Evolutionary conservation across 2,329 filamentous ascomycete genomes (phyloP).

Genomic region (Cordyceps cicadae): DNA sequence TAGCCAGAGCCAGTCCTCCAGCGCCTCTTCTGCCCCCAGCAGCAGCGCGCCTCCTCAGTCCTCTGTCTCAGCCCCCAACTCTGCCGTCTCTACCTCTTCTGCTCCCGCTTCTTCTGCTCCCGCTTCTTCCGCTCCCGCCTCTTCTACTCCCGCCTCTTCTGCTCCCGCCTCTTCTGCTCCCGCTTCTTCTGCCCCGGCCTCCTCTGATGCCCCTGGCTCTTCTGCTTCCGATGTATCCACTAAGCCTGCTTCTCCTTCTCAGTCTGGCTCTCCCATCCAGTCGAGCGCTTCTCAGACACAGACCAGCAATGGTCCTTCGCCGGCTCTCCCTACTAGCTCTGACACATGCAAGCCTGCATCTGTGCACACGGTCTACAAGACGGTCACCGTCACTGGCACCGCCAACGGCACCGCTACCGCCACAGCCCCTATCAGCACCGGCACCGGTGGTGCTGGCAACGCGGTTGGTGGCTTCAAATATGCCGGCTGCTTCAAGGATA

Average conservation of each 20-base stretch:
- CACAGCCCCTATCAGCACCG: slow-evolving; percentile 8
- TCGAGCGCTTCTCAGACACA: neutral
- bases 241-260: slow-evolving; percentile 1
- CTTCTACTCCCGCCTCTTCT: neutral
- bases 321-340: slow-evolving; percentile 15
- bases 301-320: slow-evolving; percentile 13
- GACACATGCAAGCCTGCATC: slow-evolving; percentile 20
- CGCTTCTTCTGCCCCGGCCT: neutral
- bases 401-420: slow-evolving; percentile 4
- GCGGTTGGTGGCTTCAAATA: slow-evolving; percentile 27
- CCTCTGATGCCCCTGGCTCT: neutral
- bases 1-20: neutral
- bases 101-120: neutral
- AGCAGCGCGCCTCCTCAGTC: neutral
- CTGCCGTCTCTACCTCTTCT: neutral
- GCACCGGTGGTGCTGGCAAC: slow-evolving; percentile 11
- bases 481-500: slow-evolving; percentile 36
- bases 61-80: neutral
- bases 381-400: slow-evolving; percentile 35
- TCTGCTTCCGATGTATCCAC: neutral
- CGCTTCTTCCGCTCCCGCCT: neutral
- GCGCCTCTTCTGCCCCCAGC: neutral
- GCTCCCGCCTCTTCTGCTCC: neutral
- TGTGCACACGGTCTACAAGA: slow-evolving; percentile 34
- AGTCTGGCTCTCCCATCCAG: neutral